Conservation (phyloP, 345 rosid genomes). For the Ceriops tagal region DNA sequence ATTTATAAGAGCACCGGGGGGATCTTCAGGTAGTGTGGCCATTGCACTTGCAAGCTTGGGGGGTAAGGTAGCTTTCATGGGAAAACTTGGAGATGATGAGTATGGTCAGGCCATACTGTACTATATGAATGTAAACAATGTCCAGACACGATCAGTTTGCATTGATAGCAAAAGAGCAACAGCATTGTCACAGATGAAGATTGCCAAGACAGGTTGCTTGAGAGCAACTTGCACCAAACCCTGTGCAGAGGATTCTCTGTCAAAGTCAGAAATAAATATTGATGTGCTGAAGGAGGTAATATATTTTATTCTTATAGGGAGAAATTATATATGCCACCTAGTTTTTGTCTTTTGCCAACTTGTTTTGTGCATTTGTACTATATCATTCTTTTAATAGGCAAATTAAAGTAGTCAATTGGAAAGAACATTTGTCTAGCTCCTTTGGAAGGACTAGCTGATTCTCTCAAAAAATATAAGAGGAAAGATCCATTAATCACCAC, state of each 20-base stretch:
- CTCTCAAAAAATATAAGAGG: too few relatives aligned
- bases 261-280: constrained; percentile 70
- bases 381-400: neutral
- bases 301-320: constrained; percentile 6
- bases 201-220: constrained; percentile 71
- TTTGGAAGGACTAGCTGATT: too few relatives aligned
- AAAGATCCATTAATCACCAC: too few relatives aligned
- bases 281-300: constrained; percentile 90
- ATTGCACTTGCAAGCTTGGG: constrained; percentile 78
- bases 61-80: constrained; percentile 92
- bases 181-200: constrained; percentile 66
- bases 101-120: constrained; percentile 74
- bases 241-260: constrained; percentile 81
- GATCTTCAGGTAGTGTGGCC: constrained; percentile 78
- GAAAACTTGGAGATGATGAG: constrained; percentile 83
- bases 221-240: constrained; percentile 59
- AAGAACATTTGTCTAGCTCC: too few relatives aligned
- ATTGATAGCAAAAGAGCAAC: constrained; percentile 60
- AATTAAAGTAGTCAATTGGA: neutral
- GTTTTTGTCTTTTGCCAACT: neutral
- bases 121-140: constrained; percentile 62
- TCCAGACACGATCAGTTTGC: constrained; percentile 71
- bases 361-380: neutral
- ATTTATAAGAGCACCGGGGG: constrained; percentile 75
- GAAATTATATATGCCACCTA: constrained; percentile 1